These are phyloP conservation scores for Metschnikowia drakensbergensis DNA, from an alignment of 805 yeast species.

Conservation along the genomic window DNA sequence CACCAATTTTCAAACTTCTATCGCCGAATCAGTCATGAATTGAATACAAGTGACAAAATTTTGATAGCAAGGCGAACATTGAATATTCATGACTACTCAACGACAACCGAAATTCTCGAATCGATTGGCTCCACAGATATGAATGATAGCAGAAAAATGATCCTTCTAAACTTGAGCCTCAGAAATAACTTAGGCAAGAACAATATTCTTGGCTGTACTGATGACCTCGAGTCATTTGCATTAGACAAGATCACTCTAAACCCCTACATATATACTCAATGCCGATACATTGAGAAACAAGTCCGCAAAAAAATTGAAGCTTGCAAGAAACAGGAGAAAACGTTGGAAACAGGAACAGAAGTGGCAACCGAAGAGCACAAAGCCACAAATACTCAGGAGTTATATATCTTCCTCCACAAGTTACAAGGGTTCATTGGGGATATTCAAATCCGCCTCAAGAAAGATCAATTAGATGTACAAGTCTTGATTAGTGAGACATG, in stretches of 20 bases:
- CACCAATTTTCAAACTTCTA: conserved; percentile 16
- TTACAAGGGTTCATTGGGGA: conserved; percentile 36
- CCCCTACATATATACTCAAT: conserved; percentile 34
- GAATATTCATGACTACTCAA: conserved; percentile 24
- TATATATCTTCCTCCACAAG: conserved; percentile 13
- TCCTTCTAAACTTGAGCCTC: conserved; percentile 24
- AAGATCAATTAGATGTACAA: conserved; percentile 29
- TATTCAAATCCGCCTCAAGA: conserved; percentile 27
- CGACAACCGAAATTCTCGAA: conserved; percentile 23
- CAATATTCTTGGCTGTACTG: conserved; percentile 19
- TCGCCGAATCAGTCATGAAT: conserved; percentile 7
- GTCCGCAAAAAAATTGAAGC: conserved; percentile 17
- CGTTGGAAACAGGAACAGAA: not conserved
- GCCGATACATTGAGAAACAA: conserved; percentile 27
- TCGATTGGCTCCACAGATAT: conserved; percentile 23
- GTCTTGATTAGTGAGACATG: conserved; percentile 21
- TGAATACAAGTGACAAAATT: conserved; percentile 28
- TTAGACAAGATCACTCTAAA: conserved; percentile 27
- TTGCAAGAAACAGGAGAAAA: not conserved
- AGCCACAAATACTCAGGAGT: not conserved
- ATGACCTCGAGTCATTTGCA: conserved; percentile 28
- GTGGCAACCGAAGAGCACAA: not conserved
- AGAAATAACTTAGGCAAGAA: conserved; percentile 21
- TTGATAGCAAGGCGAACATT: conserved; percentile 28
- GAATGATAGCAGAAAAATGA: conserved; percentile 25